Evolutionary conservation across 495 filamentous ascomycete genomes (phyloP).

Genomic region (Copromyces sp.): DNA sequence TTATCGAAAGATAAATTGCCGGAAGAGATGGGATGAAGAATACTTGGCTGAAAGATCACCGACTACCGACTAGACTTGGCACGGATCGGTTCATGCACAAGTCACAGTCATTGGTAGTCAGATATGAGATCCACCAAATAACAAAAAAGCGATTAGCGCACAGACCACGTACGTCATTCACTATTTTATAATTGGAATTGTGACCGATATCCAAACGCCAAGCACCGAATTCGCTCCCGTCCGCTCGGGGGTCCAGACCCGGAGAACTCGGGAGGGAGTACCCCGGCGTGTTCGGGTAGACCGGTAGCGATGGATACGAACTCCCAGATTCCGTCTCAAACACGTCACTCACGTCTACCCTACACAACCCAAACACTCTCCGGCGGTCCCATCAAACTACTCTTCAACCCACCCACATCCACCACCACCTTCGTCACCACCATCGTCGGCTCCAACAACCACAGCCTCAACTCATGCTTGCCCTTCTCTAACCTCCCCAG

Average conservation of each 20-base stretch:
- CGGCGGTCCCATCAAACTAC: slow-evolving; percentile 50
- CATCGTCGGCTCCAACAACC: slow-evolving; percentile 44
- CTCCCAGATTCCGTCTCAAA: background rate
- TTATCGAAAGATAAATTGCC: background rate
- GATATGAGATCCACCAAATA: background rate
- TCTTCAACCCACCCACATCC: slow-evolving; percentile 48
- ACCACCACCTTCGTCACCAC: slow-evolving; percentile 52
- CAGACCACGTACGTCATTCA: slow-evolving; percentile 10
- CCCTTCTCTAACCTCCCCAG: slow-evolving; percentile 30
- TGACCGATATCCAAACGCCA: background rate
- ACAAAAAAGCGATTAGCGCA: background rate
- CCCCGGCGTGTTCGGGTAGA: background rate
- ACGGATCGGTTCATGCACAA: background rate
- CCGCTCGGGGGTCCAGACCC: background rate
- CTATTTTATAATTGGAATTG: background rate
- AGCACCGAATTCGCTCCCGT: background rate
- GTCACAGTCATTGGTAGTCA: background rate
- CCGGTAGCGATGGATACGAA: background rate
- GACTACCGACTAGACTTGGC: background rate
- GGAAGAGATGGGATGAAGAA: background rate
- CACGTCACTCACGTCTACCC: background rate
- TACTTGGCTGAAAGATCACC: background rate
- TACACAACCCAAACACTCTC: slow-evolving; percentile 29
- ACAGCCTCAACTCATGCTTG: slow-evolving; percentile 42
- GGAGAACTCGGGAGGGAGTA: background rate